These are phyloP conservation scores for Mycena polygramma DNA, from an alignment of 768 basidiomycete species.

Conservation along the genomic window DNA sequence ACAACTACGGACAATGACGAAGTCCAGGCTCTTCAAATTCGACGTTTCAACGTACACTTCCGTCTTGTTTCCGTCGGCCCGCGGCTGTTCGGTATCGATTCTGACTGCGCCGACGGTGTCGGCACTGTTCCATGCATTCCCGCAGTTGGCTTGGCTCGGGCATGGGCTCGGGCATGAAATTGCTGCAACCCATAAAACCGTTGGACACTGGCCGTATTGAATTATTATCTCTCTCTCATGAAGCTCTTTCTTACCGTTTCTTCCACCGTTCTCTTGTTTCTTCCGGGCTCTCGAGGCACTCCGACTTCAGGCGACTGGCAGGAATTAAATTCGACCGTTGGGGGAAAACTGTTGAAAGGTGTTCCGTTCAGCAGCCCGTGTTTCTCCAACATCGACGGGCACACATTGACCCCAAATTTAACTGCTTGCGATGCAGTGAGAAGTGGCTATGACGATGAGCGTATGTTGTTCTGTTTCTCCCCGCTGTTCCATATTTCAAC, in stretches of 20 bases:
- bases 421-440: constrained; percentile 10
- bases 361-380: constrained; percentile 21
- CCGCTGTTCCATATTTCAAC: neutral
- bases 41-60: too few relatives aligned
- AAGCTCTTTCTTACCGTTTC: neutral
- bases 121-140: neutral
- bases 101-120: neutral
- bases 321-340: neutral
- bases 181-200: neutral
- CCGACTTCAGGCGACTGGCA: constrained; percentile 11
- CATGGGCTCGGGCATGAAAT: neutral
- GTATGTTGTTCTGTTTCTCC: neutral
- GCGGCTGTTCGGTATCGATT: too few relatives aligned
- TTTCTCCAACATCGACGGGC: constrained; percentile 12
- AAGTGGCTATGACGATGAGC: constrained; percentile 16
- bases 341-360: constrained; percentile 10
- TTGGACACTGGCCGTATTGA: neutral
- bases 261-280: neutral
- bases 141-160: constrained; percentile 6
- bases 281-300: neutral
- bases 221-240: neutral
- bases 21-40: too few relatives aligned
- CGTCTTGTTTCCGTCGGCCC: too few relatives aligned
- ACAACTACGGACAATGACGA: too few relatives aligned
- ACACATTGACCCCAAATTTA: neutral